Evolutionary conservation across 2,329 filamentous ascomycete genomes (phyloP), one percentile per base, ranked within the genome.

Genomic region (Aspergillus jensenii): DNA sequence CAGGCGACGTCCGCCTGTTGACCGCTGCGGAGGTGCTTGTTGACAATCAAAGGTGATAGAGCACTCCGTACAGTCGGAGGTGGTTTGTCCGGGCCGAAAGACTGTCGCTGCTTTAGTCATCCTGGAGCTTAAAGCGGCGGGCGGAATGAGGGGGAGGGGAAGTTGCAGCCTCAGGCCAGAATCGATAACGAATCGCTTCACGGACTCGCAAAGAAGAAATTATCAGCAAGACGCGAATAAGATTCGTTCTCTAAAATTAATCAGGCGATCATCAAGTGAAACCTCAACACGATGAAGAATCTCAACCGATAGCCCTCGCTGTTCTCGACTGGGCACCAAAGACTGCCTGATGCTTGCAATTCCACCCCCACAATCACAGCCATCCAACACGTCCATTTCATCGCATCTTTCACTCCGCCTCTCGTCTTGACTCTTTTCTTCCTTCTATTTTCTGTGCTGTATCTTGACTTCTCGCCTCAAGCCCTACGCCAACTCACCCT

Each of bases 81-180:
- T 14, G 7, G 35, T 43, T 59, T 43, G n/a, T 60, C 55, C 55
- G 55, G 43, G 50, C 35, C 45, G 49, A 41, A 37, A 15, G 39
- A 37, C 21, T 6, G 25, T n/a, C 14, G 62, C 62, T 46, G 61
- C 59, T 62, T 58, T 55, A 41, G 31, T 7, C 23, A 15, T 25
- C 14, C 6, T 37, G 11, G 39, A 19, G 43, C 17, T 48, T 35
- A 65, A 62, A 61, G 62, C 62, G 51, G 65, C 65, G 39, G 43
- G 15, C 7, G 25, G 52, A 65, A 66, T 49, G 65, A 65, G 62
- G 65, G 65, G 65, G 59, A 60, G 55, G 64, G 62, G 62, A 44
- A 54, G 25, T 40, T 6, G 33, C 31, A 33, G 59, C 59, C 54
- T 62, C 41, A 65, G 62, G 51, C 54, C 6, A 5, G 9, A 9